These are phyloP conservation scores for Cladosporium phlei DNA, from an alignment of 2,329 filamentous ascomycete species.

Conservation along the genomic window DNA sequence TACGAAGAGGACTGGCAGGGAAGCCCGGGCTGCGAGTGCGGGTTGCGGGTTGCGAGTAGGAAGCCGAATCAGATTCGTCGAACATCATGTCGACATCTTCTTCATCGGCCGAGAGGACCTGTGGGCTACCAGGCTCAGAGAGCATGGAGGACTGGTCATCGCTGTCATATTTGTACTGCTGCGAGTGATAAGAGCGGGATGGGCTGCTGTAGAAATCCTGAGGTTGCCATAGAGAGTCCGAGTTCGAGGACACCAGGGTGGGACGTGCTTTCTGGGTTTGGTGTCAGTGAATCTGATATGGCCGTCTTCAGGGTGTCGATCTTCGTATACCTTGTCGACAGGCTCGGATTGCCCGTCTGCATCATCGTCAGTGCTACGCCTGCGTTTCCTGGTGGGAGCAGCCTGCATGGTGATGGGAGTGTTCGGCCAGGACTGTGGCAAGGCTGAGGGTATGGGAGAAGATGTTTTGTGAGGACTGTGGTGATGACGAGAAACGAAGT, in stretches of 20 bases:
- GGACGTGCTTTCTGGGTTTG: constrained; percentile 10
- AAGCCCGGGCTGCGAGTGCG: constrained; percentile 14
- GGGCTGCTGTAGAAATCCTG: constrained; percentile 9
- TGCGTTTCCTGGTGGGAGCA: constrained; percentile 6
- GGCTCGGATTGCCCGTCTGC: constrained; percentile 1
- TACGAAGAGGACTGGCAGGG: constrained; percentile 10
- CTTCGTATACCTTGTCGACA: constrained; percentile 5
- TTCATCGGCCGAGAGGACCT: constrained; percentile 26
- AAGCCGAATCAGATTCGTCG: constrained; percentile 17
- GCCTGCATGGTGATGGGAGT: constrained; percentile 3
- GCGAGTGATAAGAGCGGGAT: constrained; percentile 8
- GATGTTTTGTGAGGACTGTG: neutral
- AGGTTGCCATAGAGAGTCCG: constrained; percentile 11
- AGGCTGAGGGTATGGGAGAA: constrained; percentile 1
- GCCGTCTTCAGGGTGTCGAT: neutral
- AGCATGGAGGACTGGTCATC: constrained; percentile 29
- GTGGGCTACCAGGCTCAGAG: constrained; percentile 30
- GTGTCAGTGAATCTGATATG: neutral
- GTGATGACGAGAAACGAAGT: neutral
- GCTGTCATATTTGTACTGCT: constrained; percentile 29
- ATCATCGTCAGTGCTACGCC: constrained; percentile 10
- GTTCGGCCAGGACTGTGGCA: neutral
- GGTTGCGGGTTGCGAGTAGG: constrained; percentile 22
- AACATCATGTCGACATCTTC: constrained; percentile 16
- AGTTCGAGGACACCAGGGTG: neutral